Base-by-base conservation (phyloP, 495 filamentous ascomycete genomes). In the Chaetomium tenue region DNA sequence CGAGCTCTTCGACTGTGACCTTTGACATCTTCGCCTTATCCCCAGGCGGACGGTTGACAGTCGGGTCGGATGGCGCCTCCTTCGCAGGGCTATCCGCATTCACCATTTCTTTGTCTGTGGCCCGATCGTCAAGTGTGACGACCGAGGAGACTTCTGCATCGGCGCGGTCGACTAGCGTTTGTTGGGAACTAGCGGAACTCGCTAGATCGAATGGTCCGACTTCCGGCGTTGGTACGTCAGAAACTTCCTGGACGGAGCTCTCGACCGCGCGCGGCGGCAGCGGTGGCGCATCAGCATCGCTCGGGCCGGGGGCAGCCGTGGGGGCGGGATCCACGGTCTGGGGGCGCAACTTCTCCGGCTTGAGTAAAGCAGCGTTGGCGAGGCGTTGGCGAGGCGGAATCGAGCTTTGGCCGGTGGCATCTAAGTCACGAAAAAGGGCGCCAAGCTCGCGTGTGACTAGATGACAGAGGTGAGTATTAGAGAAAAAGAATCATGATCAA, bases 321-420 rank as follows among this genome's bases (percentile, higher is more conserved):
- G 52, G 16, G 1, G 51, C 22, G 15, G 52, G 16, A 3, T 66
- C 67, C 18, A 54, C 61, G 5, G 61, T 55, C 18, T 52, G 56
- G 12, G 63, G 52, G 12, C 67, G 62, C 20, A 72, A 46, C 57
- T 67, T 68, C 25, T 70, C 68, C 11, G 73, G 68, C 20, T 70
- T 59, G 39, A 74, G 61, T 51, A 77, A 79, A 3, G 93, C 91
- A 33, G 93, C 84, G 46, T 92, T 87, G 23, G 93, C 93, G 65
- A 98, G 83, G 66, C 94, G 89, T 58, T 85, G 85, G 13, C 88
- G 84, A 0, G 94, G 94, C 70, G 84, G 65, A 86, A 88, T 66
- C 71, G 86, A 63, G 75, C 71, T 42, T 69, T 76, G 50, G 74
- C 72, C 30, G 82, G 86, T 61, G 73, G 82, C 66, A 84, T 92